phyloP scores from a whole-genome alignment of 306 rosid genomes.

The Gastrolobium bilobum region DNA sequence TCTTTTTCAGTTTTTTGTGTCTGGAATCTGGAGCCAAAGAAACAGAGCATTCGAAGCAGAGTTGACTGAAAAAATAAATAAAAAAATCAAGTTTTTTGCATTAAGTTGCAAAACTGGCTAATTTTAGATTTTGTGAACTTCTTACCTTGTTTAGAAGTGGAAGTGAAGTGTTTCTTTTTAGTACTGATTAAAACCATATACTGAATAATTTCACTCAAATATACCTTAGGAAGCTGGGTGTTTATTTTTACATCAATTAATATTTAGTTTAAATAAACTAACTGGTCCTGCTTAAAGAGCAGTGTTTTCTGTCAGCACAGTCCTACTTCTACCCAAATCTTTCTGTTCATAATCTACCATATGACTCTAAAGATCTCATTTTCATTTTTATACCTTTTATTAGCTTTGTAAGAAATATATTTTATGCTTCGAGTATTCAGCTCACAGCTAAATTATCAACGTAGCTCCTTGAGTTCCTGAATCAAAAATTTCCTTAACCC shows the following conservation, averaged over 20 bases:
- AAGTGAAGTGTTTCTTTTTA: conserved; percentile 3
- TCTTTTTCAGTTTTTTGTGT: not conserved
- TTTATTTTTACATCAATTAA: not conserved
- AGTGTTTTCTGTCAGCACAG: not conserved
- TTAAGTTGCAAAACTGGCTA: not conserved
- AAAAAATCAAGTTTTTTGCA: not conserved
- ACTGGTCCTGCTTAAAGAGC: not conserved
- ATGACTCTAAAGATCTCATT: not conserved
- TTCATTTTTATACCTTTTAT: conserved; percentile 2
- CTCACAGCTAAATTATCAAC: not conserved
- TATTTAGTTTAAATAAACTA: not conserved
- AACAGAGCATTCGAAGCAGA: conserved; percentile 38
- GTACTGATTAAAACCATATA: conserved; percentile 5
- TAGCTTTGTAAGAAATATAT: not conserved
- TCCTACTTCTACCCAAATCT: not conserved
- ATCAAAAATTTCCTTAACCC: conserved; percentile 24
- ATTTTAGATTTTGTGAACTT: not conserved
- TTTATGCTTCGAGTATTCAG: conserved; percentile 8
- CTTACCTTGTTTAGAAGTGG: conserved; percentile 11
- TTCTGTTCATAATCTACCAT: not conserved
- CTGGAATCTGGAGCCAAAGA: conserved; percentile 20
- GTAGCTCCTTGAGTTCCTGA: conserved; percentile 29
- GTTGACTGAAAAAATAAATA: not conserved
- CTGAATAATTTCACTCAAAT: not conserved
- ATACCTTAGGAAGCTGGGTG: not conserved